Percentiles rank a stretch among this genome's conserved stretches.
phyloP scores from a whole-genome alignment of 148 eudicot species.

The Chenopodium berlandieri region DNA sequence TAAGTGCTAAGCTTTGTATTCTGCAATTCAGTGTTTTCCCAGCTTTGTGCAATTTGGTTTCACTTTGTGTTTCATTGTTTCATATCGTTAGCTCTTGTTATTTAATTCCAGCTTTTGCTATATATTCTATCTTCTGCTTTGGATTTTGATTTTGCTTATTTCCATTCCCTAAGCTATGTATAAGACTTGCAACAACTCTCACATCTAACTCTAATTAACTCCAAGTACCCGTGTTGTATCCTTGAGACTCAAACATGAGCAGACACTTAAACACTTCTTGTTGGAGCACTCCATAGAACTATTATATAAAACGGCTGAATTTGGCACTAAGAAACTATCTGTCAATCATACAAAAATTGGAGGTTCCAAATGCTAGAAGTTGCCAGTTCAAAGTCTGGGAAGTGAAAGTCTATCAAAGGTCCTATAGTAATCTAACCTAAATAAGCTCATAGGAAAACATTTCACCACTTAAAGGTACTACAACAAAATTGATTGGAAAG shows the following conservation, averaged over 20 bases:
- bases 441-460: neutral
- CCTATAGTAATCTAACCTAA: neutral
- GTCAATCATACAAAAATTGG: neutral
- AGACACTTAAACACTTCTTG: neutral
- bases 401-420: neutral
- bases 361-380: neutral
- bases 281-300: no score
- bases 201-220: neutral
- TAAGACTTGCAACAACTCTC: neutral
- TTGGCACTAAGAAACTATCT: no score
- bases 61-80: conserved; percentile 17
- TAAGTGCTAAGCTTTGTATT: conserved; percentile 9
- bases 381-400: neutral
- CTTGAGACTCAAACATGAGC: neutral
- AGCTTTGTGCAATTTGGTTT: neutral
- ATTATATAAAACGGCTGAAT: no score
- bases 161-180: neutral
- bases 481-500: neutral
- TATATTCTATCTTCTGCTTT: neutral
- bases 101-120: conserved; percentile 16
- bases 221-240: neutral
- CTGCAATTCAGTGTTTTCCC: conserved; percentile 6
- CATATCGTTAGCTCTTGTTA: conserved; percentile 10
- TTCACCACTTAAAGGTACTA: neutral
- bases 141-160: neutral